phyloP scores from a whole-genome alignment of 2,329 filamentous ascomycete genomes.

The Cercospora brassicicola region DNA sequence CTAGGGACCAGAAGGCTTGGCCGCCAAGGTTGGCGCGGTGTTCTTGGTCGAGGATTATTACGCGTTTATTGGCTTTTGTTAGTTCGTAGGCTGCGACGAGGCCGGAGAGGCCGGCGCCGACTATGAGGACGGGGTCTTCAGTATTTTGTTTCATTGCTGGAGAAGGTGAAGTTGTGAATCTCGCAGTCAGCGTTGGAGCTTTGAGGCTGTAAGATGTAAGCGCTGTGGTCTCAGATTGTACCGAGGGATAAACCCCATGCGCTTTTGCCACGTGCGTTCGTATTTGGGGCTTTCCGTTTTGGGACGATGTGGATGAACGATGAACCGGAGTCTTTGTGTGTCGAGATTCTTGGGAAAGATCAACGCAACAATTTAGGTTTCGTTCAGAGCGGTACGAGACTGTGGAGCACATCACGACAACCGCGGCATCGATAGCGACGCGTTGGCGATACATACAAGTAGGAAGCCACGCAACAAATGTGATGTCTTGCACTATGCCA shows the following conservation, averaged over 20 bases:
- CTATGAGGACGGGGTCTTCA: not conserved
- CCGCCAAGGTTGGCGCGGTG: conserved; percentile 1
- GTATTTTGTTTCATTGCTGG: not conserved
- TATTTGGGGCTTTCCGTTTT: not conserved
- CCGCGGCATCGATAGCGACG: not conserved
- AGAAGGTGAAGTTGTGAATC: not conserved
- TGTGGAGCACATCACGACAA: not conserved
- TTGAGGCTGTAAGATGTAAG: not conserved
- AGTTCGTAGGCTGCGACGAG: conserved; percentile 6
- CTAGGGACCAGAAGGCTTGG: conserved; percentile 4
- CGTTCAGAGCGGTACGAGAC: not conserved
- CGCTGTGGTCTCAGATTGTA: not conserved
- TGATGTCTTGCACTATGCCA: not conserved
- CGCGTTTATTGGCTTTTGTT: conserved; percentile 1
- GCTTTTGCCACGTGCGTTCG: not conserved
- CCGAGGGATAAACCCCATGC: not conserved
- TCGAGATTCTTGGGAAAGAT: not conserved
- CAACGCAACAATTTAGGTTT: not conserved
- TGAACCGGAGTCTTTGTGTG: not conserved
- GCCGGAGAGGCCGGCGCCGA: conserved; percentile 5
- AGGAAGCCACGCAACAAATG: not conserved
- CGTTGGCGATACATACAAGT: not conserved
- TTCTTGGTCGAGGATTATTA: conserved; percentile 4
- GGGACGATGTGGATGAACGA: not conserved
- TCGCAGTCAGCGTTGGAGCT: not conserved